These are phyloP conservation scores for Clonostachys rhizophaga DNA, from an alignment of 2,329 filamentous ascomycete species.

Conservation along the genomic window DNA sequence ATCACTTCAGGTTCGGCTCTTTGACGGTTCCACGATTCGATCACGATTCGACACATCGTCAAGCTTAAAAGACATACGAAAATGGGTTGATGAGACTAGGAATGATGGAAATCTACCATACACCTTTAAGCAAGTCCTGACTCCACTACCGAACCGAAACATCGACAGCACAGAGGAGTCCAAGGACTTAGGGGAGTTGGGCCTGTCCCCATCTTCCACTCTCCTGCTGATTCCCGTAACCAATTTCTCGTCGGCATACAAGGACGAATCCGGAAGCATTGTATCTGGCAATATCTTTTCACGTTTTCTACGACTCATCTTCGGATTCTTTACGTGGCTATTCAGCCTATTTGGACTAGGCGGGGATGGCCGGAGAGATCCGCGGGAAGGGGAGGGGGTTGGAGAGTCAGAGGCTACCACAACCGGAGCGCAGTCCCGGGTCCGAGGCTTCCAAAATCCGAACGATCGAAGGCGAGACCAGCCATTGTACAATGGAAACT, in stretches of 20 bases:
- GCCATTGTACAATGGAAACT: constrained; percentile 89
- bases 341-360: constrained; percentile 21
- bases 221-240: constrained; percentile 73
- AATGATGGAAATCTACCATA: constrained; percentile 61
- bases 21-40: constrained; percentile 79
- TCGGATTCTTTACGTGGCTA: constrained; percentile 28
- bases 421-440: constrained; percentile 4
- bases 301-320: constrained; percentile 19
- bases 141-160: constrained; percentile 69
- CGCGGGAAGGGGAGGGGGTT: neutral
- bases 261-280: constrained; percentile 4
- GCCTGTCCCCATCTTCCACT: constrained; percentile 74
- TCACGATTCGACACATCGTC: constrained; percentile 61
- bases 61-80: constrained; percentile 65
- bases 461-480: constrained; percentile 51
- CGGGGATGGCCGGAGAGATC: constrained; percentile 4
- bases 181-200: constrained; percentile 62
- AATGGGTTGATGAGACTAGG: constrained; percentile 68
- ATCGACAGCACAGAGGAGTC: constrained; percentile 74
- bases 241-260: constrained; percentile 35
- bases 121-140: constrained; percentile 78
- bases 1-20: constrained; percentile 73
- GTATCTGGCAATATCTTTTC: constrained; percentile 16
- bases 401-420: neutral
- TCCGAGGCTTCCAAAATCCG: constrained; percentile 33